Evolutionary conservation across 441 rosid genomes (phyloP), one percentile per base, ranked within the genome.

Genomic region (Caryocar brasiliense): DNA sequence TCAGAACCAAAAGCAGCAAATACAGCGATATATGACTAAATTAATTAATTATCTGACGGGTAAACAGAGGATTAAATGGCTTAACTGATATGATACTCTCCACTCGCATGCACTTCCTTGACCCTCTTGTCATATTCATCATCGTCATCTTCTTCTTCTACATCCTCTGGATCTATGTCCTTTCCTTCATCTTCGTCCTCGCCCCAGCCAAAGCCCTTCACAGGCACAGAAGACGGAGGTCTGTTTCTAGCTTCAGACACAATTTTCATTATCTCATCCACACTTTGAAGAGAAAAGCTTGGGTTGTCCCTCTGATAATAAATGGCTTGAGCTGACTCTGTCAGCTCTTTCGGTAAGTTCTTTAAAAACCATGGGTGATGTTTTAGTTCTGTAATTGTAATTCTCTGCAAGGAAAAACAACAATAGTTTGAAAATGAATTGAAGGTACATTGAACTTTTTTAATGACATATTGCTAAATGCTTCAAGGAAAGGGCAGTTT

Each of bases 101-200:
- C 82, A 52, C 86, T 80, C 6, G 86, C 85, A 46, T 77, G 92
- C 19, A 73, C 90, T 68, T 86, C 96, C 64, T 79, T 90, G 25
- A 86, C 87, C 67, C 79, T 76, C 61, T 86, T 82, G 53, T 86
- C 92, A 62, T 90, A 90, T 63, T 86, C 97, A 73, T 90, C 95
- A 48, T 82, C 95, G 2, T 77, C 86, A 0, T 80, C 83, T 0
- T 68, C 84, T 2, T 78, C 85, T 24, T 63, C 82, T 12, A 79
- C 78, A 11, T 58, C 75, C 26, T 79, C 84, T 2, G 61, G 70
- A 18, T 69, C 84, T 10, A 72, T 40, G 59, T 76, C 93, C 21
- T 72, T 78, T 13, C 71, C 83, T 1, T 75, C 83, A 1, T 76
- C 88, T n/a, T 76, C 68, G 5, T 55, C 77, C 11, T 51, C 80